Evolutionary conservation across 2,329 filamentous ascomycete species (phyloP), one percentile per base, ranked within the genome.

Genomic region (Colletotrichum caudatum): DNA sequence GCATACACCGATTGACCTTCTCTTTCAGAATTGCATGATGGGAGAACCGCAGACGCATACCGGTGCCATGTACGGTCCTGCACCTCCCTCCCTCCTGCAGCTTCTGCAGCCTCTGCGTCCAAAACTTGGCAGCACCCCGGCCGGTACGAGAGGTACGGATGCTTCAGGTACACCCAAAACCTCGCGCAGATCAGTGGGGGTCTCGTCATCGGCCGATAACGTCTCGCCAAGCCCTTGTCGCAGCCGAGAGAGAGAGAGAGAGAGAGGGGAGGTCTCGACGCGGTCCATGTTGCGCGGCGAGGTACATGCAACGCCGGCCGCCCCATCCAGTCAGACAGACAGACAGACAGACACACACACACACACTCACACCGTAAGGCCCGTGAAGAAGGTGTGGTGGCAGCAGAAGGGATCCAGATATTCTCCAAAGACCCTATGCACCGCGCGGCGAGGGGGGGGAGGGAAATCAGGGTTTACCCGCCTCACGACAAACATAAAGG

Each of bases 41-140:
- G 46, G 8, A 41, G 20, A 50, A 54, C 41, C 53, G 54, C 59
- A 72, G 7, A 44, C 41, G 20, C 41, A 20, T 18, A 29, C 29
- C 29, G 29, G 29, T 29, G 0, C 29, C 29, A 29, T 29, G 29
- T 29, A 29, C 26, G 26, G 26, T 44, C 41, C 16, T 44, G 18
- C 41, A 20, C 16, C 8, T 18, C 48, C 16, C 9, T 16, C 48
- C n/a, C n/a, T n/a, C n/a, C n/a, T n/a, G n/a, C n/a, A n/a, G n/a
- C n/a, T 56, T 23, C 59, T 69, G 60, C 69, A 70, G 57, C 60
- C 54, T 41, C 56, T 60, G 59, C 54, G 51, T 66, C 50, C 62
- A 61, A 72, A 72, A 72, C 66, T 72, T 72, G 70, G 70, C 66
- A 72, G 70, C 37, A 53, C 18, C 70, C 70, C 41, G 46, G 70